These are phyloP conservation scores for Fusarium succisae DNA, from an alignment of 2,329 filamentous ascomycete genomes.

Conservation along the genomic window DNA sequence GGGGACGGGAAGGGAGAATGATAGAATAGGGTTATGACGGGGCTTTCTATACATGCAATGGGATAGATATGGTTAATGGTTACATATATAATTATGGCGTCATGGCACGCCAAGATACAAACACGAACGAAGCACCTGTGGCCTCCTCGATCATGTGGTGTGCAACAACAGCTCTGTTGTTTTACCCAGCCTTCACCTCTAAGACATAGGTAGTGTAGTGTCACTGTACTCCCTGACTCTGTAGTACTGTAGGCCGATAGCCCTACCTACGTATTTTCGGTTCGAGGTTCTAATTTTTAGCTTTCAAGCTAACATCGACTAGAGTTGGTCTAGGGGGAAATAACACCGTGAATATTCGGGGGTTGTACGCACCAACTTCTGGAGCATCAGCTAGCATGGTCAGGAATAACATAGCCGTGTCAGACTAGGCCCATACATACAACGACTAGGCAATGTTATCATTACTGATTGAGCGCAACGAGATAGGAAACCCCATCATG, in stretches of 20 bases:
- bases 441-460: not conserved
- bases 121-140: not conserved
- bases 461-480: not conserved
- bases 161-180: not conserved
- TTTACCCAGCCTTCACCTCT: not conserved
- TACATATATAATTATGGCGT: not conserved
- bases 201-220: not conserved
- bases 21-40: not conserved
- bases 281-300: not conserved
- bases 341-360: not conserved
- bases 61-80: not conserved
- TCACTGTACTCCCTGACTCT: not conserved
- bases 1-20: not conserved
- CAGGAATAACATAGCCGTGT: not conserved
- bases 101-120: not conserved
- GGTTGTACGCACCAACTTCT: not conserved
- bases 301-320: not conserved
- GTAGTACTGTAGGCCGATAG: not conserved
- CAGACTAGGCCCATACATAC: not conserved
- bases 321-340: not conserved
- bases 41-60: not conserved
- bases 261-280: not conserved
- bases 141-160: not conserved
- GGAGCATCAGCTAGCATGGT: not conserved
- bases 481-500: slow-evolving; percentile 13